phyloP scores from a whole-genome alignment of 768 basidiomycete species.

The Tremella yokohamensis region DNA sequence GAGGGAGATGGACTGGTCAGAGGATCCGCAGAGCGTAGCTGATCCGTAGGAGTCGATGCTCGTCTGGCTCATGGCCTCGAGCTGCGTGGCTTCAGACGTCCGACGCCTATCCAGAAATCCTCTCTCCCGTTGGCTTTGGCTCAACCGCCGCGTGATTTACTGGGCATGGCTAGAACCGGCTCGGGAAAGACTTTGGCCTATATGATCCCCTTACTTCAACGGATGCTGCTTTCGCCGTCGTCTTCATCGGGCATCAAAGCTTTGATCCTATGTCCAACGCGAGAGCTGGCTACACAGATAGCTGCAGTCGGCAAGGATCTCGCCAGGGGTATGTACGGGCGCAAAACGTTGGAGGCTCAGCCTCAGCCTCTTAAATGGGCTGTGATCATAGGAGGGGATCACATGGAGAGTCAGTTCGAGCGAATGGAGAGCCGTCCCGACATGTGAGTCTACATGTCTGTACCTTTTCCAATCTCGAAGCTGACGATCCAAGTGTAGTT shows the following conservation, averaged over 20 bases:
- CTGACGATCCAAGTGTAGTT: constrained; percentile 65
- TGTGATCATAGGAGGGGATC: constrained; percentile 90
- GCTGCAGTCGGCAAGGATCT: constrained; percentile 92
- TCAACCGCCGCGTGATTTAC: constrained; percentile 82
- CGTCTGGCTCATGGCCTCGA: constrained; percentile 59
- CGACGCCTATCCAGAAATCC: constrained; percentile 92
- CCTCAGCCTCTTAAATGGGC: constrained; percentile 76
- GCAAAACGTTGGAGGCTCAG: constrained; percentile 50
- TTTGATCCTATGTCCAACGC: constrained; percentile 81
- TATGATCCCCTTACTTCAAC: constrained; percentile 83
- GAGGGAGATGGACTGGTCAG: no score
- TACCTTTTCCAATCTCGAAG: constrained; percentile 7
- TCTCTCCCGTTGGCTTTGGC: constrained; percentile 79
- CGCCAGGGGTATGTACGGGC: constrained; percentile 65
- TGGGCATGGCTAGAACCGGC: constrained; percentile 97
- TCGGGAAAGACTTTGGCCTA: constrained; percentile 97
- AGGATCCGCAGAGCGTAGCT: no score
- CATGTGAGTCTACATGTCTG: constrained; percentile 61
- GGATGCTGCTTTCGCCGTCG: constrained; percentile 75
- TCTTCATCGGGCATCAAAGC: constrained; percentile 78
- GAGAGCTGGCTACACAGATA: constrained; percentile 91
- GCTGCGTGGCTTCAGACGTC: constrained; percentile 87
- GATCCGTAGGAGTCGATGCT: constrained; percentile 10
- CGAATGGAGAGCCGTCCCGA: constrained; percentile 93
- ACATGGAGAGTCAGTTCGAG: constrained; percentile 92